These are phyloP conservation scores for Ogataea nitratoaversa DNA, from an alignment of 805 yeast genomes.

Conservation along the genomic window DNA sequence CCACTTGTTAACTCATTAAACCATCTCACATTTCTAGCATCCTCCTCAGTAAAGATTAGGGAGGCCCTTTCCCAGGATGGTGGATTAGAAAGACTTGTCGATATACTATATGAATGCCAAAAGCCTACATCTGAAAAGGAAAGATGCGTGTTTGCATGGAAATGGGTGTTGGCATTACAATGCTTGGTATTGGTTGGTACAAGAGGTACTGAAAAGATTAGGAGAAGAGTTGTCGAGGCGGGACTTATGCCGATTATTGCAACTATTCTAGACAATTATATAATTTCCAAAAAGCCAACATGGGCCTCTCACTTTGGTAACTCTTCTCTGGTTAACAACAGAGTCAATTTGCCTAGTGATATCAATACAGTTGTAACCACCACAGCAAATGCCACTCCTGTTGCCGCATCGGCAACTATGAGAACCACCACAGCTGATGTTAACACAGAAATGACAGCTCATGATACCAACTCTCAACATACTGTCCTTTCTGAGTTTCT, in stretches of 20 bases:
- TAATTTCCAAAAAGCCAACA: slow-evolving; percentile 31
- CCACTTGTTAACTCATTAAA: slow-evolving; percentile 90
- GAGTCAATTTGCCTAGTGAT: slow-evolving; percentile 5
- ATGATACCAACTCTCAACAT: neutral
- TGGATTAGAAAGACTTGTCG: slow-evolving; percentile 83
- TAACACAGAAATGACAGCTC: neutral
- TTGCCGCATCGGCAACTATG: slow-evolving; percentile 3
- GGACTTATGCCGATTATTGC: slow-evolving; percentile 90
- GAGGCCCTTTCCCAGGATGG: slow-evolving; percentile 89
- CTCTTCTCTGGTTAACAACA: slow-evolving; percentile 2
- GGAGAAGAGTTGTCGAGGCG: slow-evolving; percentile 84
- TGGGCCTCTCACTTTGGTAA: slow-evolving; percentile 15
- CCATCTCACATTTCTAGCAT: slow-evolving; percentile 81
- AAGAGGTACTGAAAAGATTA: slow-evolving; percentile 81
- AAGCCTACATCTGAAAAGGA: slow-evolving; percentile 29
- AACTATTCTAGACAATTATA: slow-evolving; percentile 85
- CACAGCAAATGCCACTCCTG: neutral
- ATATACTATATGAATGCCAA: slow-evolving; percentile 78
- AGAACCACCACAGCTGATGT: slow-evolving; percentile 12
- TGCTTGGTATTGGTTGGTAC: slow-evolving; percentile 89
- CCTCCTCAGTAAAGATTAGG: slow-evolving; percentile 82
- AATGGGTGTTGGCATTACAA: slow-evolving; percentile 94
- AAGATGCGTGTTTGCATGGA: slow-evolving; percentile 76
- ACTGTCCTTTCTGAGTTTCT: neutral
- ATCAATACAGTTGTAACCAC: slow-evolving; percentile 3